Conservation (phyloP, 1,284 basidiomycete species). For the Phellinidium pouzarii region DNA sequence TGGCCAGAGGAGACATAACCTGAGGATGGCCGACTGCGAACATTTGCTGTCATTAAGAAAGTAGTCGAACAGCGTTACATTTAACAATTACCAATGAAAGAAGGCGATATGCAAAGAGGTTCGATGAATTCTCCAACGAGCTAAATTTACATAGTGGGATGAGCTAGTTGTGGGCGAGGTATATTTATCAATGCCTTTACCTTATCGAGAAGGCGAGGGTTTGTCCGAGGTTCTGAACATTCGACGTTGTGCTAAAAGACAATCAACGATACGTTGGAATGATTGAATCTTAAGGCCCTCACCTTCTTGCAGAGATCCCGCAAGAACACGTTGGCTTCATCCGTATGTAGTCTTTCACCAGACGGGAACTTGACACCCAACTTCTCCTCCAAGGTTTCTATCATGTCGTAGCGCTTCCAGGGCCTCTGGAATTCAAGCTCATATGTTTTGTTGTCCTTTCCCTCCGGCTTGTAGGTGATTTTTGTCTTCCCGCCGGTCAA, state of each 20-base stretch:
- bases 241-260: conserved; percentile 84
- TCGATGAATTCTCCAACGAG: conserved; percentile 98
- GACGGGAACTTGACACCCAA: conserved; percentile 89
- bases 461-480: conserved; percentile 88
- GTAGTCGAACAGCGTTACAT: not conserved
- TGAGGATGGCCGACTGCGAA: conserved; percentile 88
- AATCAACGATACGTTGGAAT: conserved; percentile 14
- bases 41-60: not conserved
- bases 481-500: conserved; percentile 80
- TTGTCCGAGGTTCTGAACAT: conserved; percentile 93
- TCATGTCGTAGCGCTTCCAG: conserved; percentile 99
- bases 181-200: conserved; percentile 29
- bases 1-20: conserved; percentile 98
- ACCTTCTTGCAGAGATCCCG: conserved; percentile 82
- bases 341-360: conserved; percentile 85
- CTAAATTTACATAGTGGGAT: no score
- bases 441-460: conserved; percentile 76
- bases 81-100: conserved; percentile 73
- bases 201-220: conserved; percentile 95
- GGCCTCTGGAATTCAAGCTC: conserved; percentile 88
- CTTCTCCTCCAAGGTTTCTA: conserved; percentile 93
- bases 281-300: conserved; percentile 9
- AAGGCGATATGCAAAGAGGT: conserved; percentile 91
- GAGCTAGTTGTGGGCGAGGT: not conserved
- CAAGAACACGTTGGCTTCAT: conserved; percentile 87